A percentile compares a stretch with the other conserved stretches of the same genome.
These are phyloP conservation scores for Leucoagaricus sp. DNA, from an alignment of 1,284 basidiomycete species.

Conservation along the genomic window DNA sequence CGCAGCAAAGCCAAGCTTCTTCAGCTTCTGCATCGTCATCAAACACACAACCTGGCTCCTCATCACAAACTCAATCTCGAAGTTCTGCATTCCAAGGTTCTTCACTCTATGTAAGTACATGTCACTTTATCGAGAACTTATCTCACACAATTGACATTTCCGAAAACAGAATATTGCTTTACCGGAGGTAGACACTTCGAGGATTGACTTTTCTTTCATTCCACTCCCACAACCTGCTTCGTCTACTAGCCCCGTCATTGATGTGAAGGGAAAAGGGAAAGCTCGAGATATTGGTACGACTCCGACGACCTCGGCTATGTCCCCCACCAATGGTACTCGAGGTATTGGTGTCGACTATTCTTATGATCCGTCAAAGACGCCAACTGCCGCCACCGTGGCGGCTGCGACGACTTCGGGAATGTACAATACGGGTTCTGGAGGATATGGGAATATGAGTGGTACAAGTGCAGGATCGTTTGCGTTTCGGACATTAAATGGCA, in stretches of 20 bases:
- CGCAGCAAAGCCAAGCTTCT: not conserved
- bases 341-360: not conserved
- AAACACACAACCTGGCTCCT: not conserved
- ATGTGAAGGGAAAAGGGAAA: constrained; percentile 23
- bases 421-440: not conserved
- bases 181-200: constrained; percentile 31
- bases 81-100: not conserved
- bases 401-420: not conserved
- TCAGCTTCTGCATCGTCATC: not conserved
- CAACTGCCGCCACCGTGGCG: not conserved
- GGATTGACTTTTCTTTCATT: constrained; percentile 33
- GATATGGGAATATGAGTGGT: not conserved
- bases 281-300: constrained; percentile 12
- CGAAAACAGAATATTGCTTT: constrained; percentile 13
- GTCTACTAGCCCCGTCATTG: not conserved
- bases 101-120: not conserved
- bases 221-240: constrained; percentile 4
- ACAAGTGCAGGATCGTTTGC: not conserved
- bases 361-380: constrained; percentile 12
- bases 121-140: not conserved
- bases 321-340: constrained; percentile 2
- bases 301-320: not conserved
- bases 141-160: not conserved
- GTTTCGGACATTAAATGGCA: not conserved
- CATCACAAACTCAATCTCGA: not conserved